Percentiles rank a stretch among this genome's conserved stretches.
Evolutionary conservation across 306 rosid genomes (phyloP).

Genomic region (Acacia confusa): DNA sequence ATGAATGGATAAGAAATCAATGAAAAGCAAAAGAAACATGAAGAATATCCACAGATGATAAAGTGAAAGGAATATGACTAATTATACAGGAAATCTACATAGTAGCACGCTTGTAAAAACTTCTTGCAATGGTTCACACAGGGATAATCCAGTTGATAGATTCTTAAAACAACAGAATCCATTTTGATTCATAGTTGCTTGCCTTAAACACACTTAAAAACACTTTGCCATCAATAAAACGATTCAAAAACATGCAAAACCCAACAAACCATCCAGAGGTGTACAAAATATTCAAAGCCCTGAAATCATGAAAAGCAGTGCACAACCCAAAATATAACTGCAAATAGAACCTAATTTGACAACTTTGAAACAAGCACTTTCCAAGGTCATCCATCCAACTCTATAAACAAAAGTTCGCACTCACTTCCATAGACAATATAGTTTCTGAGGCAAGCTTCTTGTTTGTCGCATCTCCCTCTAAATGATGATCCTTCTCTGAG

Average conservation of each 20-base stretch:
- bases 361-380: background rate
- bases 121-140: background rate
- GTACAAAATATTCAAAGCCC: background rate
- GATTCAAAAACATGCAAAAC: background rate
- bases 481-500: conserved; percentile 33
- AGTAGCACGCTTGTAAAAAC: background rate
- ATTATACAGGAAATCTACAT: background rate
- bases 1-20: background rate
- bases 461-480: conserved; percentile 25
- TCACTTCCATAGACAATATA: conserved; percentile 47
- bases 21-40: background rate
- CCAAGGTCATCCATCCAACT: conserved; percentile 22
- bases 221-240: background rate
- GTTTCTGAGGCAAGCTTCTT: conserved; percentile 27
- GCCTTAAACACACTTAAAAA: background rate
- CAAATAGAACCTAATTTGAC: background rate
- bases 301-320: conserved; percentile 11
- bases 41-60: background rate
- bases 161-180: conserved; percentile 1
- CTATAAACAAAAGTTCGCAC: conserved; percentile 21
- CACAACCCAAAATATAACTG: conserved; percentile 15
- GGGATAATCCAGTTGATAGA: conserved; percentile 4
- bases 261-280: background rate
- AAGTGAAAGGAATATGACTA: background rate
- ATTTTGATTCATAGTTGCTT: background rate